phyloP scores from a whole-genome alignment of 73 alveolate genomes.

The Tetrahymena thermophila region DNA sequence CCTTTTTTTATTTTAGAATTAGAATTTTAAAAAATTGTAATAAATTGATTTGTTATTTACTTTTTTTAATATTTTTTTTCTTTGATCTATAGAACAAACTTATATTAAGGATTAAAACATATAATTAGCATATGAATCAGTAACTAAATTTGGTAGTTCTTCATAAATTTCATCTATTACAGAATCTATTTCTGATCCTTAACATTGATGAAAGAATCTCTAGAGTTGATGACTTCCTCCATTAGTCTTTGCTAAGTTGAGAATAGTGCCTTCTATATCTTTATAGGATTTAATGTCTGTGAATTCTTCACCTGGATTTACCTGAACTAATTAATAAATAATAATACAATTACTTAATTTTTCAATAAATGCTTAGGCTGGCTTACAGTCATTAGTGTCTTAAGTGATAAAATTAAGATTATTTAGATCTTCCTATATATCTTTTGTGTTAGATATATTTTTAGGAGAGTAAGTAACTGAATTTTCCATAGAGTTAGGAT shows the following conservation, averaged over 20 bases:
- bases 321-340: background rate
- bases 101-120: background rate
- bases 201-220: background rate
- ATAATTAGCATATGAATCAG: background rate
- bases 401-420: background rate
- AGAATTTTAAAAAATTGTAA: background rate
- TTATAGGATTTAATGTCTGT: background rate
- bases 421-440: background rate
- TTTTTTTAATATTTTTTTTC: background rate
- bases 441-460: background rate
- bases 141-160: background rate
- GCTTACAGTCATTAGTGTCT: background rate
- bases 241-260: background rate
- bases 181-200: background rate
- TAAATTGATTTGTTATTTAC: background rate
- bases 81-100: background rate
- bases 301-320: background rate
- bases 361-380: background rate
- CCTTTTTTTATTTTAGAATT: background rate
- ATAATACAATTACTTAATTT: background rate
- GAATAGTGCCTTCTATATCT: background rate
- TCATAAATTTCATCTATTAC: background rate
- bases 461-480: background rate
- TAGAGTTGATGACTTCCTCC: background rate
- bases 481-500: background rate